A percentile compares a stretch with the other conserved stretches of the same genome.
Evolutionary conservation across 257 asterid species (phyloP).

Genomic region (Scutellaria galericulata): DNA sequence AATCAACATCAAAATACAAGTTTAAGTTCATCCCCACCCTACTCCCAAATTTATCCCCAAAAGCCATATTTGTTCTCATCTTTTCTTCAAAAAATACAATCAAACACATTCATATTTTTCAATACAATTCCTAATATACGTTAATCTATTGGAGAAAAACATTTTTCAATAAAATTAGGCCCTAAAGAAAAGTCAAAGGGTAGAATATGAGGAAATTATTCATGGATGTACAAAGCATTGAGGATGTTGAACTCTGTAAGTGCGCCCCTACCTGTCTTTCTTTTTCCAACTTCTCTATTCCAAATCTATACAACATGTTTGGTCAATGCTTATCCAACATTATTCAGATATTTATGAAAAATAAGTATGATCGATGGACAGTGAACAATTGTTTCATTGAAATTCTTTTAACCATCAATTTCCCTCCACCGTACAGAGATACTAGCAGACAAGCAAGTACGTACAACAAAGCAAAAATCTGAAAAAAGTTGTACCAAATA

Average conservation of each 20-base stretch:
- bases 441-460: background rate
- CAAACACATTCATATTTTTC: too few species aligned
- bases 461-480: constrained; percentile 11
- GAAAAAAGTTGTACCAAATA: background rate
- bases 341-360: too few species aligned
- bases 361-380: background rate
- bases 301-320: constrained; percentile 15
- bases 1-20: too few species aligned
- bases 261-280: constrained; percentile 29
- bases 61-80: too few species aligned
- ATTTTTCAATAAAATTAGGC: background rate
- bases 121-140: too few species aligned
- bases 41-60: too few species aligned
- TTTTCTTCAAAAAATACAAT: too few species aligned
- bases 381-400: background rate
- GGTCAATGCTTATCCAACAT: background rate
- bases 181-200: constrained; percentile 1
- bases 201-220: background rate
- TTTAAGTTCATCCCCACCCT: too few species aligned
- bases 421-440: too few species aligned
- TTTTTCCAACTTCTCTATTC: constrained; percentile 4
- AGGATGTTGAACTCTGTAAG: constrained; percentile 24
- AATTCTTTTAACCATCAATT: too few species aligned
- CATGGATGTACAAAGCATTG: constrained; percentile 8
- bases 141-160: too few species aligned